Percentiles rank a stretch among this genome's conserved stretches.
Conservation (phyloP, 768 basidiomycete genomes). For the Calocera viscosa region DNA sequence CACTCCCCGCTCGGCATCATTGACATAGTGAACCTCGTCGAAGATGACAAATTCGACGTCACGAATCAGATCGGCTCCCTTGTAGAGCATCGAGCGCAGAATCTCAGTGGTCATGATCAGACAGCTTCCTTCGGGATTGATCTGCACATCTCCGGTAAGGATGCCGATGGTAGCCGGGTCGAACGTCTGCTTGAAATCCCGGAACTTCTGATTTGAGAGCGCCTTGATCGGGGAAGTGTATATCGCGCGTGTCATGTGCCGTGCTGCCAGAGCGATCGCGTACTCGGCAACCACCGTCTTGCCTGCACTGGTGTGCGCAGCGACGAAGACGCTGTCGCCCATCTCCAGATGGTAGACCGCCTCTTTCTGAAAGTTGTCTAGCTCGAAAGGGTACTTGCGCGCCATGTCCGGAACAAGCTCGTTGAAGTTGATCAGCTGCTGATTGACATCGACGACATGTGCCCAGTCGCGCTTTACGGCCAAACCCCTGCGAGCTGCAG, state of each 20-base stretch:
- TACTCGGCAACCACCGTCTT: conserved; percentile 99
- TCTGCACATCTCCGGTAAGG: conserved; percentile 95
- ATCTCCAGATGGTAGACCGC: conserved; percentile 95
- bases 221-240: conserved; percentile 99
- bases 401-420: conserved; percentile 96
- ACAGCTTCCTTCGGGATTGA: conserved; percentile 95
- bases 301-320: conserved; percentile 97
- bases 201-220: conserved; percentile 95
- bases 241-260: conserved; percentile 99
- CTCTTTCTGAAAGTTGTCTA: conserved; percentile 97
- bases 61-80: conserved; percentile 94
- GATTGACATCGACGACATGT: conserved; percentile 88
- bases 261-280: conserved; percentile 89
- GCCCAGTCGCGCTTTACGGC: conserved; percentile 90
- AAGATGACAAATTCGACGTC: conserved; percentile 99
- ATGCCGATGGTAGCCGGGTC: conserved; percentile 86
- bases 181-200: conserved; percentile 96
- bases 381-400: conserved; percentile 97
- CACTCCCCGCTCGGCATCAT: conserved; percentile 97
- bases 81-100: conserved; percentile 93
- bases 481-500: conserved; percentile 34
- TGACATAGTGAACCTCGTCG: conserved; percentile 99
- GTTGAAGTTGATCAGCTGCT: conserved; percentile 74
- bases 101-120: conserved; percentile 98
- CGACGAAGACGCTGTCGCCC: conserved; percentile 98